phyloP scores from a whole-genome alignment of 495 filamentous ascomycete species.

The Hypoxylon lenormandii region DNA sequence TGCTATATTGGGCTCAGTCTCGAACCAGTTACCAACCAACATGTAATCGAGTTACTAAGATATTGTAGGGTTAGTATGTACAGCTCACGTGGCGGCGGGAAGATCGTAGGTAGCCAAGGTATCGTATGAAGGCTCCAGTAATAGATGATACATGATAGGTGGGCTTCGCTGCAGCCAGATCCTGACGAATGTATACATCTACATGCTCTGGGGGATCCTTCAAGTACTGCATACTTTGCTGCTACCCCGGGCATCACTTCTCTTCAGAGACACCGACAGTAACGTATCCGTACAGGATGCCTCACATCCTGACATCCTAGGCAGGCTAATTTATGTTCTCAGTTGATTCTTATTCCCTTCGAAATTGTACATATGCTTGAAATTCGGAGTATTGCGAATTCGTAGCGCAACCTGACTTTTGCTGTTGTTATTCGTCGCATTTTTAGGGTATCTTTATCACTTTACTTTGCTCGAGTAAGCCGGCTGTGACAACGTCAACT shows the following conservation, averaged over 20 bases:
- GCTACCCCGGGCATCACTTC: constrained; percentile 36
- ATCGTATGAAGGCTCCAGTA: constrained; percentile 34
- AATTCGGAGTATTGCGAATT: not conserved
- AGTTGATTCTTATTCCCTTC: not conserved
- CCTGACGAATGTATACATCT: constrained; percentile 9
- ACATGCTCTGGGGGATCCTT: constrained; percentile 1
- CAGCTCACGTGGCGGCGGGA: constrained; percentile 47
- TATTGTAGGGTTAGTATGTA: constrained; percentile 29
- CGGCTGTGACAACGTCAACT: not conserved
- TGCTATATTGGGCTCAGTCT: constrained; percentile 35
- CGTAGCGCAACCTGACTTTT: not conserved
- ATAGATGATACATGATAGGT: constrained; percentile 5
- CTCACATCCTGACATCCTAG: constrained; percentile 28
- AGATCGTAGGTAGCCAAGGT: constrained; percentile 42
- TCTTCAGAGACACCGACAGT: constrained; percentile 46
- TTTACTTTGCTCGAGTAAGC: not conserved
- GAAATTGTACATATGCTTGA: not conserved
- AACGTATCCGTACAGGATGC: constrained; percentile 41
- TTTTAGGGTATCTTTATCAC: not conserved
- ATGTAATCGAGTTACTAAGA: constrained; percentile 32
- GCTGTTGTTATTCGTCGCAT: not conserved
- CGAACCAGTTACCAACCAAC: not conserved
- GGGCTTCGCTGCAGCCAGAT: constrained; percentile 21
- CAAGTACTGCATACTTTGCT: constrained; percentile 8
- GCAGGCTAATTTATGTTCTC: constrained; percentile 32